phyloP scores from a whole-genome alignment of 2,329 filamentous ascomycete genomes.

The Cytospora piceae region DNA sequence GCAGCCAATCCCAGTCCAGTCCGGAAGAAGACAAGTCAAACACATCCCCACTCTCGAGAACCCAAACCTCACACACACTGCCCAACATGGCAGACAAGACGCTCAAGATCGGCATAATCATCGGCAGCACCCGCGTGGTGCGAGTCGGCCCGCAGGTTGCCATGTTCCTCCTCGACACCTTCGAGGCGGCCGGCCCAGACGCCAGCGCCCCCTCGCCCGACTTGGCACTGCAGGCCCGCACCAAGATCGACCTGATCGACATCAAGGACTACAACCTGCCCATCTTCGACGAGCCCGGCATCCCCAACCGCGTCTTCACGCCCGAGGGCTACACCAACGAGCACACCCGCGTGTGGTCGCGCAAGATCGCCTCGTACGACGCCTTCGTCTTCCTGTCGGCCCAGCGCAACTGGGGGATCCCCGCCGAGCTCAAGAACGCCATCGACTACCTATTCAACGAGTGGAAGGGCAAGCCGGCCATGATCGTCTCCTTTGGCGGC shows the following conservation, averaged over 20 bases:
- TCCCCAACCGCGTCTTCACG: slow-evolving; percentile 37
- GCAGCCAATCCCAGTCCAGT: no score
- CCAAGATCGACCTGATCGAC: slow-evolving; percentile 38
- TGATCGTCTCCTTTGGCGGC: slow-evolving; percentile 53
- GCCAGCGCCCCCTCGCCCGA: no score
- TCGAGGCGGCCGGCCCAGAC: slow-evolving; percentile 31
- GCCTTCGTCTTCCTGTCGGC: slow-evolving; percentile 41
- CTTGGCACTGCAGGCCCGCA: no score
- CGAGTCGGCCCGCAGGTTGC: no score
- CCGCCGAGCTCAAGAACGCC: slow-evolving; percentile 54
- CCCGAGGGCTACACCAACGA: slow-evolving; percentile 39
- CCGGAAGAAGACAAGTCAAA: no score
- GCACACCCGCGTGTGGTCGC: slow-evolving; percentile 43
- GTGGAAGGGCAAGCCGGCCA: slow-evolving; percentile 51
- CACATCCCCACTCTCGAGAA: no score
- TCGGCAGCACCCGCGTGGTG: no score
- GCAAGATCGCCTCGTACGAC: slow-evolving; percentile 37
- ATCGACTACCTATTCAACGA: slow-evolving; percentile 57
- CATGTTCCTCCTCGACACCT: no score
- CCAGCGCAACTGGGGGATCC: slow-evolving; percentile 53
- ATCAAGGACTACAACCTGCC: slow-evolving; percentile 40
- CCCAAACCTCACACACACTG: no score
- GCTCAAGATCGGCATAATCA: no score
- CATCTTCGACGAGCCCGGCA: slow-evolving; percentile 42
- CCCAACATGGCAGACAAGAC: no score